These are phyloP conservation scores for Arxiozyma telluris DNA, from an alignment of 1,139 yeast genomes.

Conservation along the genomic window DNA sequence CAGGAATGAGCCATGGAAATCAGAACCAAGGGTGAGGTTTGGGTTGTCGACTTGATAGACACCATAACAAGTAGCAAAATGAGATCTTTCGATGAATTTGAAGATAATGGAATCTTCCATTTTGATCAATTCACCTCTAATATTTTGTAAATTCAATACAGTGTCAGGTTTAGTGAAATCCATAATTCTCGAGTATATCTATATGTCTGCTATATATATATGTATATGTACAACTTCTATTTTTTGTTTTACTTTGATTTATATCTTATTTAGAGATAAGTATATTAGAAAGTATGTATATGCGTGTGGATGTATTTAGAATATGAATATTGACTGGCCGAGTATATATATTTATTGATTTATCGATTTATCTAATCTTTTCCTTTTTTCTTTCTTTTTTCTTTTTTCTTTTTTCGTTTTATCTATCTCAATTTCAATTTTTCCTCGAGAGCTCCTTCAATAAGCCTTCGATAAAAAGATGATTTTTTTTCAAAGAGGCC, in stretches of 20 bases:
- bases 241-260: too few relatives aligned
- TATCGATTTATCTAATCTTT: background rate
- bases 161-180: conserved; percentile 80
- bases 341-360: too few relatives aligned
- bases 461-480: background rate
- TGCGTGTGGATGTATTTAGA: background rate
- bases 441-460: background rate
- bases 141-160: conserved; percentile 70
- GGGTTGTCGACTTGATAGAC: conserved; percentile 53
- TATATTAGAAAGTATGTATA: background rate
- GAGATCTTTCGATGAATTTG: conserved; percentile 86
- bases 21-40: conserved; percentile 39
- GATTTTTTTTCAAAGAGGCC: background rate
- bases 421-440: too few relatives aligned
- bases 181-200: conserved; percentile 37
- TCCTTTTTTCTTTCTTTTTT: too few relatives aligned
- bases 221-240: too few relatives aligned
- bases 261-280: too few relatives aligned
- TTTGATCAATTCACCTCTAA: conserved; percentile 73
- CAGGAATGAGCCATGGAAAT: conserved; percentile 71
- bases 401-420: too few relatives aligned
- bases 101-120: conserved; percentile 96
- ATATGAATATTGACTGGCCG: background rate
- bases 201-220: too few relatives aligned
- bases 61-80: conserved; percentile 66